Percentiles rank a stretch among this genome's conserved stretches.
Conservation (phyloP, 768 basidiomycete genomes). For the Leccinum obscurum region DNA sequence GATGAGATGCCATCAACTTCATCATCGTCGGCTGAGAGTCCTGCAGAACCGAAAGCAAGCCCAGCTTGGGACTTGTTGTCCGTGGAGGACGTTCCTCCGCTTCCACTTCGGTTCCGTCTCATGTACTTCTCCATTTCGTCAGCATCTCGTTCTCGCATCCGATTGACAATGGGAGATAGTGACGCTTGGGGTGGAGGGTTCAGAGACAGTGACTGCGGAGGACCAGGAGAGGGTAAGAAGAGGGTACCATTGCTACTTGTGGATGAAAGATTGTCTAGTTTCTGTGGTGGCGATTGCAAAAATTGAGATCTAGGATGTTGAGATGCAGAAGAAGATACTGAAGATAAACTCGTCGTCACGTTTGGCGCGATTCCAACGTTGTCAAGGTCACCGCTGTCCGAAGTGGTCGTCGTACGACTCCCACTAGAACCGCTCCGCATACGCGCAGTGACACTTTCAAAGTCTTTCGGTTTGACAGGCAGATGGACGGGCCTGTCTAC, state of each 20-base stretch:
- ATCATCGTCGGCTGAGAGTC: constrained; percentile 55
- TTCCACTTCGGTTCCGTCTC: constrained; percentile 79
- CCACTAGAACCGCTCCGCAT: constrained; percentile 82
- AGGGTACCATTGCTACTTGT: constrained; percentile 41
- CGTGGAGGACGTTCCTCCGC: constrained; percentile 69
- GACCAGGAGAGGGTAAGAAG: constrained; percentile 38
- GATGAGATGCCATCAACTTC: constrained; percentile 50
- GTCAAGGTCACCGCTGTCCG: constrained; percentile 70
- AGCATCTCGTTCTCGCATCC: constrained; percentile 82
- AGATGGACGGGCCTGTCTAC: constrained; percentile 47
- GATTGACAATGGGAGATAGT: constrained; percentile 75
- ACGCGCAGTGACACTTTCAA: constrained; percentile 44
- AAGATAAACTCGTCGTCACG: constrained; percentile 48
- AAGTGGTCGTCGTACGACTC: constrained; percentile 73
- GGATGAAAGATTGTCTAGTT: constrained; percentile 29
- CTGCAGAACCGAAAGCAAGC: constrained; percentile 45
- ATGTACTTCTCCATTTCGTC: constrained; percentile 88
- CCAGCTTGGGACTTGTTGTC: constrained; percentile 66
- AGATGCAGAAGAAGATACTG: constrained; percentile 63
- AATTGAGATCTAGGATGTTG: constrained; percentile 44
- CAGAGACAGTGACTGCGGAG: constrained; percentile 36
- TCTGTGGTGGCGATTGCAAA: constrained; percentile 46
- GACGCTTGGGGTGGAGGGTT: constrained; percentile 43
- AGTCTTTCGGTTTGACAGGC: constrained; percentile 45
- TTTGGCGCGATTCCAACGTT: constrained; percentile 41